Conservation (phyloP, 1,139 yeast genomes). For the Taphrina betulina region DNA sequence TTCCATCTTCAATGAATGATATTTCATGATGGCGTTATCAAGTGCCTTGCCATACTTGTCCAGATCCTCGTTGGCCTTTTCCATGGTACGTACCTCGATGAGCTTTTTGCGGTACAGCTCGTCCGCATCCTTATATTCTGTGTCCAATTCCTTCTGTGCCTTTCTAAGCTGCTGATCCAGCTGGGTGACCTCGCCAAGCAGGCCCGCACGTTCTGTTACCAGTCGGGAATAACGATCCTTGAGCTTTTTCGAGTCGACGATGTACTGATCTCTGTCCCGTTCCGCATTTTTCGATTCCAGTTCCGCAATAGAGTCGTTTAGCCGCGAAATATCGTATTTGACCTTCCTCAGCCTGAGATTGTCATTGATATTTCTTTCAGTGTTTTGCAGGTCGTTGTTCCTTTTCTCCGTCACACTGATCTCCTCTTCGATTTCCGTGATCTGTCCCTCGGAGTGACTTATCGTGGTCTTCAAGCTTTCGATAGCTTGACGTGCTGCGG, state of each 20-base stretch:
- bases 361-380: conserved; percentile 56
- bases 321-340: conserved; percentile 44
- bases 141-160: conserved; percentile 57
- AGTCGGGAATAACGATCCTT: conserved; percentile 58
- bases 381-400: conserved; percentile 53
- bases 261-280: conserved; percentile 61
- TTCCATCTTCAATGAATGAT: conserved; percentile 86
- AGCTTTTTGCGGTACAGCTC: conserved; percentile 65
- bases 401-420: conserved; percentile 44
- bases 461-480: conserved; percentile 5
- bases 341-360: conserved; percentile 55
- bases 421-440: conserved; percentile 19
- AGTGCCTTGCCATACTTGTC: conserved; percentile 79
- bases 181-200: conserved; percentile 75
- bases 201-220: conserved; percentile 67
- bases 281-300: conserved; percentile 65
- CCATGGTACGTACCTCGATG: conserved; percentile 72
- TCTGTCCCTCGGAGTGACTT: conserved; percentile 1
- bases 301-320: conserved; percentile 47
- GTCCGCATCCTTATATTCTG: conserved; percentile 71
- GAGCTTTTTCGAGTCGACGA: conserved; percentile 56
- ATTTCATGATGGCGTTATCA: conserved; percentile 89
- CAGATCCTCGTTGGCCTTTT: conserved; percentile 80
- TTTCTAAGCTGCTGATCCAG: conserved; percentile 67
- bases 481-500: conserved; percentile 22